A percentile compares a stretch with the other conserved stretches of the same genome.
These are phyloP conservation scores for Calonectria pauciramosa DNA, from an alignment of 2,329 filamentous ascomycete genomes.

Conservation along the genomic window DNA sequence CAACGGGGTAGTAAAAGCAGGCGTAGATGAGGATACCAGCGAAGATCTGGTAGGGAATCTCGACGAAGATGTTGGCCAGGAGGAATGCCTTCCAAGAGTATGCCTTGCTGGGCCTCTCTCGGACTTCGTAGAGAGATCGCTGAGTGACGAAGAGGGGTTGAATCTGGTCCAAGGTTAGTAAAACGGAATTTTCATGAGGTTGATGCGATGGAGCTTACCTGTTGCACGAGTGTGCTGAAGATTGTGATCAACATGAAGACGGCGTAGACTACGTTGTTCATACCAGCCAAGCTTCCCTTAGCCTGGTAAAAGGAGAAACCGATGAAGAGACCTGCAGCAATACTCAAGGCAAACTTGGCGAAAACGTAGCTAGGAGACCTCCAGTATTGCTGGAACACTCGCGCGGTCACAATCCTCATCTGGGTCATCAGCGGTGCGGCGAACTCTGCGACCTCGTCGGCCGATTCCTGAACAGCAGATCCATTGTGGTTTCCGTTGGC, in stretches of 20 bases:
- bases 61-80: slow-evolving; percentile 77
- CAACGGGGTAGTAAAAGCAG: slow-evolving; percentile 77
- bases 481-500: neutral
- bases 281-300: slow-evolving; percentile 70
- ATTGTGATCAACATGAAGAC: slow-evolving; percentile 84
- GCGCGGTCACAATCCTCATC: neutral
- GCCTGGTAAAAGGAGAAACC: slow-evolving; percentile 76
- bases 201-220: slow-evolving; percentile 49
- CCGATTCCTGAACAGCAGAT: neutral
- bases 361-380: slow-evolving; percentile 20
- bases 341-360: slow-evolving; percentile 19
- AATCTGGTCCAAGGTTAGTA: slow-evolving; percentile 57
- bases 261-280: slow-evolving; percentile 81
- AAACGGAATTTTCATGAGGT: neutral
- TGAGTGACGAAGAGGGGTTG: slow-evolving; percentile 84
- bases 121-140: slow-evolving; percentile 82
- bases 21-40: slow-evolving; percentile 75
- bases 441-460: neutral
- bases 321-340: slow-evolving; percentile 65
- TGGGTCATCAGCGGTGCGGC: slow-evolving; percentile 11
- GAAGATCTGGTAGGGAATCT: slow-evolving; percentile 78
- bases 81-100: slow-evolving; percentile 84
- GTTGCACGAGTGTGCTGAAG: slow-evolving; percentile 78
- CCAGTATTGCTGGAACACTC: slow-evolving; percentile 32
- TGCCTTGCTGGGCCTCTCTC: slow-evolving; percentile 79